Conservation (phyloP, 1,284 basidiomycete genomes). For the Boletus subluridellus region DNA sequence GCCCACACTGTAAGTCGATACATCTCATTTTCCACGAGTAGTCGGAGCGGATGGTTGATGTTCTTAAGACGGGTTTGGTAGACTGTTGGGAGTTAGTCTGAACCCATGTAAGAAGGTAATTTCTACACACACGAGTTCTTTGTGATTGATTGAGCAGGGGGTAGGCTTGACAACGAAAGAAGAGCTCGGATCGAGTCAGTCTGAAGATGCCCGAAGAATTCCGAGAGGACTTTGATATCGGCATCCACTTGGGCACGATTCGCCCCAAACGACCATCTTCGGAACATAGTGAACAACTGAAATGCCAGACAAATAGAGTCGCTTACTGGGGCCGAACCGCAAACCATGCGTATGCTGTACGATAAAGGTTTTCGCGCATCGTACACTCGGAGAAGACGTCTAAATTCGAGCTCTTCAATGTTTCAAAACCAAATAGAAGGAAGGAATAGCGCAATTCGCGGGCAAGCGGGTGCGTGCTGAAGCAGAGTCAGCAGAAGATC, state of each 20-base stretch:
- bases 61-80: conserved; percentile 58
- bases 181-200: conserved; percentile 68
- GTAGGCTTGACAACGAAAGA: conserved; percentile 68
- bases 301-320: neutral
- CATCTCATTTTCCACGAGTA: conserved; percentile 90
- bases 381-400: conserved; percentile 82
- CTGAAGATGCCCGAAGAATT: conserved; percentile 77
- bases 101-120: neutral
- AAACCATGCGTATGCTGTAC: conserved; percentile 89
- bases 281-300: conserved; percentile 2
- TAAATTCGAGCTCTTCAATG: conserved; percentile 82
- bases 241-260: conserved; percentile 86
- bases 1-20: conserved; percentile 85
- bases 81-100: conserved; percentile 39
- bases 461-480: conserved; percentile 87
- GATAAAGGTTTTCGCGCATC: conserved; percentile 76
- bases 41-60: conserved; percentile 68
- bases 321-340: conserved; percentile 81
- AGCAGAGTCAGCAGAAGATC: neutral
- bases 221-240: conserved; percentile 83
- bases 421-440: conserved; percentile 90
- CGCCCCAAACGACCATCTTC: conserved; percentile 91
- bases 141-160: conserved; percentile 47
- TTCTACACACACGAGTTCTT: conserved; percentile 45
- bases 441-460: conserved; percentile 89